Conservation (phyloP, 169 alveolate genomes). For the Eimeria maxima region DNA sequence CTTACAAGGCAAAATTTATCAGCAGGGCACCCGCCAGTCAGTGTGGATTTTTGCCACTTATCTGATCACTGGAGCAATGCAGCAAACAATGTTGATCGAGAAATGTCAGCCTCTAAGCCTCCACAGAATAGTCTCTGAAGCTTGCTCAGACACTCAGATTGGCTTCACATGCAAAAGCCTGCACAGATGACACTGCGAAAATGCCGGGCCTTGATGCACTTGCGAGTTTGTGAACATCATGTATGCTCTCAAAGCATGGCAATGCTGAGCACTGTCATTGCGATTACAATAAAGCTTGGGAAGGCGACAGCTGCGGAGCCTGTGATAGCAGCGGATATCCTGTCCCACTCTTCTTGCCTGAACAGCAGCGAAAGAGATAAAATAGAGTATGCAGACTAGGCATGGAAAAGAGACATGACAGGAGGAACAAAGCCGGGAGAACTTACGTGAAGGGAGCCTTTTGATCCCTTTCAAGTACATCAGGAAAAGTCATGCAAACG, state of each 20-base stretch:
- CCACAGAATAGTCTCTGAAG: neutral
- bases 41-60: neutral
- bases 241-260: conserved; percentile 4
- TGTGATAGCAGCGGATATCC: neutral
- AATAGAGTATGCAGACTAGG: neutral
- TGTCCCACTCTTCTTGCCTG: conserved; percentile 13
- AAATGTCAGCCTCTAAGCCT: neutral
- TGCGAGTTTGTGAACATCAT: neutral
- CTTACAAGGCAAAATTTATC: neutral
- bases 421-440: neutral
- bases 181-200: neutral
- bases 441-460: conserved; percentile 14
- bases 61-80: neutral
- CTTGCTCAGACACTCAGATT: neutral
- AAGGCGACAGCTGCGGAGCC: neutral
- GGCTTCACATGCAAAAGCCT: neutral
- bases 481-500: neutral
- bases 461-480: neutral
- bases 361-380: neutral
- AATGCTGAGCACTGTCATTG: neutral
- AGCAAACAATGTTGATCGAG: neutral
- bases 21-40: neutral
- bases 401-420: neutral
- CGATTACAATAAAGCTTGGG: neutral
- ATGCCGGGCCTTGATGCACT: neutral